These are phyloP conservation scores for Diaporthe amygdali DNA, from an alignment of 2,329 filamentous ascomycete species.

Conservation along the genomic window DNA sequence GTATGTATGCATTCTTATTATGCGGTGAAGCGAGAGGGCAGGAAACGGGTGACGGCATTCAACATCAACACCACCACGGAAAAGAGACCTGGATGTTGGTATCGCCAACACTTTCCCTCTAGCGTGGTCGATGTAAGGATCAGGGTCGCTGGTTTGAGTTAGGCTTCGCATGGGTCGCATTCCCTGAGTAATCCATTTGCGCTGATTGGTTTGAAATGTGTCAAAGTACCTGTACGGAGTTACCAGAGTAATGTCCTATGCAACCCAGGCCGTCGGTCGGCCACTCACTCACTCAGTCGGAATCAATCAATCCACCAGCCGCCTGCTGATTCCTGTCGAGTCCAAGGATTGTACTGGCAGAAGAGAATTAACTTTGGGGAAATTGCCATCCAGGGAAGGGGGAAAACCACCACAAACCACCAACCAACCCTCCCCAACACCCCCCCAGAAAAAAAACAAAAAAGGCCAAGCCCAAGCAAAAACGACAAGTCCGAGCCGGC, in stretches of 20 bases:
- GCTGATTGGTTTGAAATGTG: slow-evolving; percentile 4
- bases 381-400: neutral
- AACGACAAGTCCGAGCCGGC: neutral
- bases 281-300: neutral
- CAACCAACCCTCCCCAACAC: neutral
- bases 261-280: neutral
- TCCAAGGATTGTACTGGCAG: neutral
- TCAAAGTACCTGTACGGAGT: neutral
- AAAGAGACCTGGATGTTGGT: neutral
- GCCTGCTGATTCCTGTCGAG: neutral
- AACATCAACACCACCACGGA: neutral
- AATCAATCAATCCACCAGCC: neutral
- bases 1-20: neutral
- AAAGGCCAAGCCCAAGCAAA: neutral
- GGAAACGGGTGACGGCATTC: neutral
- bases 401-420: neutral
- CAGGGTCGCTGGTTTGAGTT: slow-evolving; percentile 4
- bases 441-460: neutral
- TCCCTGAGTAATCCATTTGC: slow-evolving; percentile 9
- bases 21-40: slow-evolving; percentile 3
- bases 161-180: slow-evolving; percentile 6
- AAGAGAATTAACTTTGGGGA: neutral
- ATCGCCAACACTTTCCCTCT: neutral
- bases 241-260: slow-evolving; percentile 13
- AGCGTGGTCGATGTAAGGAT: slow-evolving; percentile 7